Evolutionary conservation across 1,284 basidiomycete genomes (phyloP).

Genomic region (Tremellales sp.): DNA sequence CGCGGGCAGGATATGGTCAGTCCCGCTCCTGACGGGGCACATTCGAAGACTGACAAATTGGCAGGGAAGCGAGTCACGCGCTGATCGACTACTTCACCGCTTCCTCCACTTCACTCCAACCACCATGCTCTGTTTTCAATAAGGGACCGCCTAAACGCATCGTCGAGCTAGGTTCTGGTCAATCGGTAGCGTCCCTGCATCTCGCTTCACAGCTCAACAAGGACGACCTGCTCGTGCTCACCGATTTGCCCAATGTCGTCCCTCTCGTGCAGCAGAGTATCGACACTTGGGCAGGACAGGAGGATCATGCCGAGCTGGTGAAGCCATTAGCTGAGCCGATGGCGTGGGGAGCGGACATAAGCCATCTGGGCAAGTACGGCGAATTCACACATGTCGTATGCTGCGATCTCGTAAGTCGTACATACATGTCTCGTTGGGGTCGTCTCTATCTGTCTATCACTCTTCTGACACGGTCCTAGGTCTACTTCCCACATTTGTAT

Average conservation of each 20-base stretch:
- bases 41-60: not conserved
- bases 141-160: constrained; percentile 13
- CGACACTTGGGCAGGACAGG: constrained; percentile 11
- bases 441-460: no score
- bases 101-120: constrained; percentile 18
- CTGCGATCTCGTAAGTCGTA: constrained; percentile 42
- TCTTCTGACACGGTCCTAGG: no score
- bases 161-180: constrained; percentile 45
- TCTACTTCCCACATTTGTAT: constrained; percentile 47
- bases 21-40: not conserved
- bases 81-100: constrained; percentile 41
- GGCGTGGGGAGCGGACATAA: constrained; percentile 35
- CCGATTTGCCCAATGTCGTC: constrained; percentile 42
- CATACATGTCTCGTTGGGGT: no score
- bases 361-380: constrained; percentile 9
- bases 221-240: constrained; percentile 31
- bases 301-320: constrained; percentile 15
- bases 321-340: constrained; percentile 17
- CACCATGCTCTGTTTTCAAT: constrained; percentile 35
- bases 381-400: constrained; percentile 42
- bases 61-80: constrained; percentile 40
- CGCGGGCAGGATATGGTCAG: constrained; percentile 44
- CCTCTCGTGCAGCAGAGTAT: constrained; percentile 35
- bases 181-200: constrained; percentile 40
- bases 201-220: constrained; percentile 25